phyloP scores from a whole-genome alignment of 2,329 filamentous ascomycete species.

The Clonostachys chloroleuca region DNA sequence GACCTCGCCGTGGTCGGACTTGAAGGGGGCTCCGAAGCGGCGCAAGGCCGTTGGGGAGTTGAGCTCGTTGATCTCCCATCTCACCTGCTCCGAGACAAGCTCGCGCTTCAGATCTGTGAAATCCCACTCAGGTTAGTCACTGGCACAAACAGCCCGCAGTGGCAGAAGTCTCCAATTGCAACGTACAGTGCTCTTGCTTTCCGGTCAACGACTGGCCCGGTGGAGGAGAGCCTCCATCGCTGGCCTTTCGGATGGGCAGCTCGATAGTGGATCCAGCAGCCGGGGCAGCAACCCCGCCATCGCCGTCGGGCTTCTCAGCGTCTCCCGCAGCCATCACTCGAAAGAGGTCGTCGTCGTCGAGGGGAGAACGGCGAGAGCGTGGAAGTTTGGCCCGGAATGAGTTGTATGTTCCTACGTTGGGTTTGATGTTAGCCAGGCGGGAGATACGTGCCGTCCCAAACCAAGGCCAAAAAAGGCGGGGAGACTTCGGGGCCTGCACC shows the following conservation, averaged over 20 bases:
- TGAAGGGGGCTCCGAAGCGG: constrained; percentile 93
- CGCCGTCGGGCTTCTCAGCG: constrained; percentile 12
- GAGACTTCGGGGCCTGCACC: too few species aligned
- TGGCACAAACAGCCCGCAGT: not conserved
- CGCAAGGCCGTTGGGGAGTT: constrained; percentile 92
- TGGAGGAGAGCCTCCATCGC: constrained; percentile 22
- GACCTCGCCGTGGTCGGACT: constrained; percentile 87
- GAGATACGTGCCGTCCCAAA: too few species aligned
- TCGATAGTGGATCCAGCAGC: constrained; percentile 6
- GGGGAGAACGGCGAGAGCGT: not conserved
- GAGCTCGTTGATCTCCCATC: constrained; percentile 86
- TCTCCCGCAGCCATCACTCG: constrained; percentile 17
- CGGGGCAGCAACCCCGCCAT: constrained; percentile 8
- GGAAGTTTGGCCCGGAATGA: not conserved
- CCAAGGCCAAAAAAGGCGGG: too few species aligned
- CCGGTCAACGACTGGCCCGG: constrained; percentile 65
- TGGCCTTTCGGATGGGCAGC: constrained; percentile 21
- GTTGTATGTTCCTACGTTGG: too few species aligned
- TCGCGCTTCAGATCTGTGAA: constrained; percentile 86
- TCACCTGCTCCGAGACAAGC: constrained; percentile 84
- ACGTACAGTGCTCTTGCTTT: constrained; percentile 94
- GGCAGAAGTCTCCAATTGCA: not conserved
- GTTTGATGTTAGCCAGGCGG: too few species aligned
- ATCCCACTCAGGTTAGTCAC: constrained; percentile 11
- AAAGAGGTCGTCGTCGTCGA: not conserved